Conservation (phyloP, 148 eudicot species). For the Rhododendron kiyosumense region DNA sequence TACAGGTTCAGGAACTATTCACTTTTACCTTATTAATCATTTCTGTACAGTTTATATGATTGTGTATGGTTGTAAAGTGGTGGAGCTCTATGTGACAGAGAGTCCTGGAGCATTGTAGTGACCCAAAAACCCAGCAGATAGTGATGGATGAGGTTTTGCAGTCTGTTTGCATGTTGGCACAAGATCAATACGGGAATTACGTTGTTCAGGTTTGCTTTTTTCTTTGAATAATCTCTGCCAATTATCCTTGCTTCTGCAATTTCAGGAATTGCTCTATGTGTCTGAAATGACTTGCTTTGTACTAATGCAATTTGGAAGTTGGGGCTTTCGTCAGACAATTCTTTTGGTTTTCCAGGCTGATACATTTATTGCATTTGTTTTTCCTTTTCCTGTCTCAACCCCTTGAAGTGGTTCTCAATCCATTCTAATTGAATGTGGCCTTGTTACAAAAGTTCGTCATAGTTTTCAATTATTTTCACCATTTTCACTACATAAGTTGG, state of each 20-base stretch:
- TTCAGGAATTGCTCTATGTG: neutral
- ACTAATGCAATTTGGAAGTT: neutral
- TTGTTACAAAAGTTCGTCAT: neutral
- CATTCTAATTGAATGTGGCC: neutral
- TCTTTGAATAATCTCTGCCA: neutral
- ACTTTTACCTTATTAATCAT: neutral
- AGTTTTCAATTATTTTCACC: neutral
- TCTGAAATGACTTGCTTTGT: neutral
- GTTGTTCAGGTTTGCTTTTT: conserved; percentile 68
- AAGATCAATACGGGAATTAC: conserved; percentile 84
- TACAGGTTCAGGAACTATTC: conserved; percentile 39
- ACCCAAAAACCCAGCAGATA: conserved; percentile 53
- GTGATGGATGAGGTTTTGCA: conserved; percentile 84
- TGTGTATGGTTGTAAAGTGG: neutral
- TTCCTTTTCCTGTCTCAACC: neutral
- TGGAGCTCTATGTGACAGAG: conserved; percentile 47
- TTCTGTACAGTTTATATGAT: neutral
- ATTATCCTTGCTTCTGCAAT: neutral
- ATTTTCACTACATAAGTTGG: neutral
- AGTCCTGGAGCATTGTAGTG: conserved; percentile 86
- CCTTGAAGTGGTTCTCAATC: neutral
- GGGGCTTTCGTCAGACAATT: neutral
- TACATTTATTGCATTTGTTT: too few species aligned
- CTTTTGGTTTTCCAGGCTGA: neutral
- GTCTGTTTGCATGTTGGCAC: conserved; percentile 70